phyloP scores from a whole-genome alignment of 495 filamentous ascomycete species.

The Aspergillus bridgeri region DNA sequence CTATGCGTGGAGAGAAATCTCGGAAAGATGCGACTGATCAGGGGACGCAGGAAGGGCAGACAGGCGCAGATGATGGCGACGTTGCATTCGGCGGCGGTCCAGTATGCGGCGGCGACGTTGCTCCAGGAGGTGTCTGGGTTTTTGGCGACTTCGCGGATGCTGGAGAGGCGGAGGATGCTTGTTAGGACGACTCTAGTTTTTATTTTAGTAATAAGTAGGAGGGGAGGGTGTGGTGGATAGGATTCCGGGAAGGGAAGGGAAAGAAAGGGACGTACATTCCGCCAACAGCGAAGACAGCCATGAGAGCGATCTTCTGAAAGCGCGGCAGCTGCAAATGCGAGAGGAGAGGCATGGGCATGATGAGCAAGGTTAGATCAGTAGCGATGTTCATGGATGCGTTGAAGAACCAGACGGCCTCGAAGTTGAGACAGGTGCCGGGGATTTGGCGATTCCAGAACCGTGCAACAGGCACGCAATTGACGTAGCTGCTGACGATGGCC shows the following conservation, averaged over 20 bases:
- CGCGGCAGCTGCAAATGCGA: constrained; percentile 46
- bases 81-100: constrained; percentile 86
- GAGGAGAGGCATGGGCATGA: constrained; percentile 55
- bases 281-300: constrained; percentile 55
- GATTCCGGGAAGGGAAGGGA: constrained; percentile 55
- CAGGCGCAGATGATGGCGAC: constrained; percentile 78
- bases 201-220: constrained; percentile 15
- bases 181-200: constrained; percentile 29
- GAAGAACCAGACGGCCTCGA: constrained; percentile 44
- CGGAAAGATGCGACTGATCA: constrained; percentile 72
- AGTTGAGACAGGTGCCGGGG: constrained; percentile 49
- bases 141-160: constrained; percentile 27
- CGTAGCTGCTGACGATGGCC: constrained; percentile 40
- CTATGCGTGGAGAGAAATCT: constrained; percentile 50
- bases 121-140: constrained; percentile 50
- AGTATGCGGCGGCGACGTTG: constrained; percentile 56
- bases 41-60: constrained; percentile 78
- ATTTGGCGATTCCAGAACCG: constrained; percentile 51
- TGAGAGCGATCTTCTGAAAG: constrained; percentile 49
- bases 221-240: constrained; percentile 33
- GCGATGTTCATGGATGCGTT: constrained; percentile 53
- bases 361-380: constrained; percentile 54
- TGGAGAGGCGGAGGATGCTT: constrained; percentile 34
- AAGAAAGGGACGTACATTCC: constrained; percentile 45
- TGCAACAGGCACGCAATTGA: constrained; percentile 54